Conservation (phyloP, 2,329 filamentous ascomycete species). For the Lachnellula occidentalis region DNA sequence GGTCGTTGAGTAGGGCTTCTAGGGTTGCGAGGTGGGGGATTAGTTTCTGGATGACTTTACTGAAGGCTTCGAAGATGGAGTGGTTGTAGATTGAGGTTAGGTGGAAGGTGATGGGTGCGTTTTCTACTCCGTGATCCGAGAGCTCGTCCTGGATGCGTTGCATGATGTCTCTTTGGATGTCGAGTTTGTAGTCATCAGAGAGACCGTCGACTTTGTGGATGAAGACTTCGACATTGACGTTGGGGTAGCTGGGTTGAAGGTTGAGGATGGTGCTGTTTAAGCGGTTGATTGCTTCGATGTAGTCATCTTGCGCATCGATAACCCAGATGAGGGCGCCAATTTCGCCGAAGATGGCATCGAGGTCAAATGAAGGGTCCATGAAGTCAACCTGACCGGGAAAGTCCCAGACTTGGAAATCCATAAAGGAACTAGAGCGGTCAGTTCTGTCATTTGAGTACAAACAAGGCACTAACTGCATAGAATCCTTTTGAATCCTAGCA, state of each 20-base stretch:
- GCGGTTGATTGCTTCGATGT: slow-evolving; percentile 81
- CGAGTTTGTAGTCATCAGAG: slow-evolving; percentile 91
- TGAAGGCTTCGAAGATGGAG: slow-evolving; percentile 96
- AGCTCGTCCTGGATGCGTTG: slow-evolving; percentile 96
- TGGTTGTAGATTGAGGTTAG: slow-evolving; percentile 98
- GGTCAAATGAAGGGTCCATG: slow-evolving; percentile 81
- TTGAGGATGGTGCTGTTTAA: slow-evolving; percentile 86
- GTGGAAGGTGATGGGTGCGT: slow-evolving; percentile 90
- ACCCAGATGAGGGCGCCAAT: slow-evolving; percentile 97
- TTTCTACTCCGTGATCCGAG: slow-evolving; percentile 87
- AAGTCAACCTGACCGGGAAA: slow-evolving; percentile 95
- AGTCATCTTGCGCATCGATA: slow-evolving; percentile 97
- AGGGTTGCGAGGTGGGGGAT: slow-evolving; percentile 90
- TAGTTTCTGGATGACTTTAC: slow-evolving; percentile 96
- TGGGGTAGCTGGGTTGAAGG: slow-evolving; percentile 80
- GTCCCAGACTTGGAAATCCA: slow-evolving; percentile 99
- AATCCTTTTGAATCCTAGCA: slow-evolving; percentile 87
- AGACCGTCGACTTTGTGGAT: slow-evolving; percentile 99
- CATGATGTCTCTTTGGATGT: slow-evolving; percentile 94
- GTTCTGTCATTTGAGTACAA: not conserved
- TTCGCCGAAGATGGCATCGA: slow-evolving; percentile 89
- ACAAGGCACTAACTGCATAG: slow-evolving; percentile 69
- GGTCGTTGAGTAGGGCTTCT: slow-evolving; percentile 87
- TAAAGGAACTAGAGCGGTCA: slow-evolving; percentile 70
- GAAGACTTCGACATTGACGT: slow-evolving; percentile 96